Evolutionary conservation across 2,329 filamentous ascomycete genomes (phyloP).

Genomic region (Parafenestella ontariensis): DNA sequence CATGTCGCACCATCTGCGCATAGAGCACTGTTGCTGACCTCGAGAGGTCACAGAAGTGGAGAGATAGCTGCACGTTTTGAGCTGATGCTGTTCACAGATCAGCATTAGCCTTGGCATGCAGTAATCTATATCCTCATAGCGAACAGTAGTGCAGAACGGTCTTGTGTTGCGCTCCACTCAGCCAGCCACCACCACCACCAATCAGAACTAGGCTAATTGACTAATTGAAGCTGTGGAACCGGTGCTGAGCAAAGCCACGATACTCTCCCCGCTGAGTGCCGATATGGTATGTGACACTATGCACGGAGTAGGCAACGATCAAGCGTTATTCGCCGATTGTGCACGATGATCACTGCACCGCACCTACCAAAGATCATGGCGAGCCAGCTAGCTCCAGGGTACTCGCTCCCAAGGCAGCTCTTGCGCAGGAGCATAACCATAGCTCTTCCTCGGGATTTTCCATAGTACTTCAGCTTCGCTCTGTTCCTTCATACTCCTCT

Average conservation of each 20-base stretch:
- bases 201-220: slow-evolving; percentile 13
- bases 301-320: slow-evolving; percentile 7
- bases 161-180: slow-evolving; percentile 16
- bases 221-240: slow-evolving; percentile 11
- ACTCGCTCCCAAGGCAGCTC: slow-evolving; percentile 8
- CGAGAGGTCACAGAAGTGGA: slow-evolving; percentile 8
- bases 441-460: not conserved
- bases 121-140: slow-evolving; percentile 16
- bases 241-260: slow-evolving; percentile 11
- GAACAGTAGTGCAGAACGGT: slow-evolving; percentile 8
- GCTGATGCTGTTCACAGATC: slow-evolving; percentile 1
- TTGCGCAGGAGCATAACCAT: slow-evolving; percentile 1
- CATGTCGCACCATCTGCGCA: slow-evolving; percentile 3
- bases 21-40: slow-evolving; percentile 2
- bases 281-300: slow-evolving; percentile 8
- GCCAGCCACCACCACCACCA: slow-evolving; percentile 20
- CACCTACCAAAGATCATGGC: slow-evolving; percentile 20
- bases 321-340: slow-evolving; percentile 19
- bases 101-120: slow-evolving; percentile 11
- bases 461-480: slow-evolving; percentile 4
- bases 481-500: not conserved
- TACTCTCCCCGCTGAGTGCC: not conserved
- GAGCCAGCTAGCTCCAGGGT: slow-evolving; percentile 6
- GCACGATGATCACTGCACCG: slow-evolving; percentile 19
- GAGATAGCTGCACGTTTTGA: not conserved